These are phyloP conservation scores for California macrophylla DNA, from an alignment of 441 rosid genomes.

Conservation along the genomic window DNA sequence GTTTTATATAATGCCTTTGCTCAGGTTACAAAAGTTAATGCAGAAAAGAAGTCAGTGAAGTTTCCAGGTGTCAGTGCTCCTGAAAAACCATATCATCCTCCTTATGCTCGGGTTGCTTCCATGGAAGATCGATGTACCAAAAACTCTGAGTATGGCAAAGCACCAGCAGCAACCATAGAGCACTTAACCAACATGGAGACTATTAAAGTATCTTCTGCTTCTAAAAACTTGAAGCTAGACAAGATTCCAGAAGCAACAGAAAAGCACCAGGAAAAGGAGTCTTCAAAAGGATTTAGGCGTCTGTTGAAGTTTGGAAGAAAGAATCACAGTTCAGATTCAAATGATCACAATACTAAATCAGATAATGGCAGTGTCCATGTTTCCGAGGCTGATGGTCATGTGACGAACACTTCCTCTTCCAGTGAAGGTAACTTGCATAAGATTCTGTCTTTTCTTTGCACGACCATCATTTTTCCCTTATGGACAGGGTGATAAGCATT, in stretches of 20 bases:
- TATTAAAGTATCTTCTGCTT: conserved; percentile 41
- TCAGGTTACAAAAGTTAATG: conserved; percentile 44
- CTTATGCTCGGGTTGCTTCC: conserved; percentile 77
- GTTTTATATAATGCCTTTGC: conserved; percentile 16
- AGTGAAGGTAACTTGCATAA: conserved; percentile 52
- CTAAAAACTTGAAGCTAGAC: conserved; percentile 36
- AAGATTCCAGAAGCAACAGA: conserved; percentile 53
- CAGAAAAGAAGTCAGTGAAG: conserved; percentile 35
- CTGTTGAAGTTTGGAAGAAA: conserved; percentile 82
- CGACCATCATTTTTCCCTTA: neutral
- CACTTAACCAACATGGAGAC: conserved; percentile 30
- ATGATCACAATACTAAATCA: conserved; percentile 37
- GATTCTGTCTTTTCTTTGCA: conserved; percentile 12
- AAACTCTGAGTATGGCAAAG: conserved; percentile 50
- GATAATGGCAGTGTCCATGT: conserved; percentile 33
- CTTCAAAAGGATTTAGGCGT: conserved; percentile 65
- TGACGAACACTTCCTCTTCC: conserved; percentile 32
- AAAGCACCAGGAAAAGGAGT: conserved; percentile 55
- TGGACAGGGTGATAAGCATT: neutral
- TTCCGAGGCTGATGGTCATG: conserved; percentile 44
- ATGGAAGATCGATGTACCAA: conserved; percentile 57
- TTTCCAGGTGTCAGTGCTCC: conserved; percentile 24
- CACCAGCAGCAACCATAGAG: conserved; percentile 39
- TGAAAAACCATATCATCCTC: conserved; percentile 65
- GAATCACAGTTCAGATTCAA: conserved; percentile 42